Evolutionary conservation across 2,329 filamentous ascomycete genomes (phyloP).

Genomic region (Penicillium sp.): DNA sequence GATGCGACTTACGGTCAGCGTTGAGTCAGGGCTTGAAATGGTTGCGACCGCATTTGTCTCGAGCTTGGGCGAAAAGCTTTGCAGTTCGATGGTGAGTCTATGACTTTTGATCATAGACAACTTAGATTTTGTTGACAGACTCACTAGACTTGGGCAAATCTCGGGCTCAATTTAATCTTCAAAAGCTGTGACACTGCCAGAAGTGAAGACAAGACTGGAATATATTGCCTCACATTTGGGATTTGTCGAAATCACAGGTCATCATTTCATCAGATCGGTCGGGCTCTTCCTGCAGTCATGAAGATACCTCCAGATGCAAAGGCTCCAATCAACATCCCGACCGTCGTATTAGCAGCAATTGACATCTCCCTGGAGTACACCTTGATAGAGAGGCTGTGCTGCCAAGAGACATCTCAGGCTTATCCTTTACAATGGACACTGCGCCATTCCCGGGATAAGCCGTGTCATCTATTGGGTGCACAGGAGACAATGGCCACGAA

Average conservation of each 20-base stretch:
- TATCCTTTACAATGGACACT: neutral
- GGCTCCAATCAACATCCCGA: slow-evolving; percentile 15
- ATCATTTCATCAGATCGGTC: neutral
- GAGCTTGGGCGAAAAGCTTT: slow-evolving; percentile 20
- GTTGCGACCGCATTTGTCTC: slow-evolving; percentile 11
- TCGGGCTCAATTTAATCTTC: slow-evolving; percentile 23
- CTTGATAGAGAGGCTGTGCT: neutral
- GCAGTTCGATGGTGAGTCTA: slow-evolving; percentile 21
- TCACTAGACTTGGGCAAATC: slow-evolving; percentile 33
- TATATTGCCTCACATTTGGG: slow-evolving; percentile 19
- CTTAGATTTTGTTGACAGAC: no score
- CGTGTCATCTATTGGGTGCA: no score
- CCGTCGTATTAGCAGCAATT: slow-evolving; percentile 19
- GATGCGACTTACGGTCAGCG: slow-evolving; percentile 23
- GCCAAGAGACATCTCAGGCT: neutral
- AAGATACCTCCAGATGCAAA: slow-evolving; percentile 11
- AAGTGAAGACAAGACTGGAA: slow-evolving; percentile 2
- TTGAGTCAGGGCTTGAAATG: slow-evolving; percentile 3
- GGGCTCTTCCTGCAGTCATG: slow-evolving; percentile 17
- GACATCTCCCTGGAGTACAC: slow-evolving; percentile 18
- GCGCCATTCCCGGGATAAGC: no score
- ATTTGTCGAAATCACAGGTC: slow-evolving; percentile 12
- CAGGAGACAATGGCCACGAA: no score
- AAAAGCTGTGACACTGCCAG: slow-evolving; percentile 14
- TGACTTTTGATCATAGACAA: neutral